Percentiles rank a stretch among this genome's conserved stretches.
Evolutionary conservation across 2,329 filamentous ascomycete genomes (phyloP).

Genomic region (Hypoxylon sp.): DNA sequence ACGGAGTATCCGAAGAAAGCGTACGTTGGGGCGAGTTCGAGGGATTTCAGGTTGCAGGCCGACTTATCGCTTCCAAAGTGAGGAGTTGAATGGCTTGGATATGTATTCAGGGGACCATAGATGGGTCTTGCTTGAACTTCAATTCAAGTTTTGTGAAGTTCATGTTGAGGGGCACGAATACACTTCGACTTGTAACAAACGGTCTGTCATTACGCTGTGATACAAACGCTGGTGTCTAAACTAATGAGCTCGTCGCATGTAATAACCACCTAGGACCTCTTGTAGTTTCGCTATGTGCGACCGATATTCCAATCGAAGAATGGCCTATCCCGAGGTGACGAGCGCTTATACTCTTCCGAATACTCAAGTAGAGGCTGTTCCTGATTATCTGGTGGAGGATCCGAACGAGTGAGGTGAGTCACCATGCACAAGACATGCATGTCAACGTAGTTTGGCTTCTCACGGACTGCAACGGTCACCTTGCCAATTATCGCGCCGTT

Average conservation of each 20-base stretch:
- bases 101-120: background rate
- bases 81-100: background rate
- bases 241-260: background rate
- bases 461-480: constrained; percentile 5
- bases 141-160: background rate
- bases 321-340: background rate
- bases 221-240: constrained; percentile 2
- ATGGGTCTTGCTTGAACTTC: too few relatives aligned
- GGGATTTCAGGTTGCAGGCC: constrained; percentile 44
- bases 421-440: constrained; percentile 16
- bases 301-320: background rate
- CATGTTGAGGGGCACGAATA: background rate
- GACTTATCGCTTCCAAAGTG: constrained; percentile 26
- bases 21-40: constrained; percentile 64
- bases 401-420: constrained; percentile 15
- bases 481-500: constrained; percentile 11
- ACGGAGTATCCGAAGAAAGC: constrained; percentile 64
- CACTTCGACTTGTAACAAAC: background rate
- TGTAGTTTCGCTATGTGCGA: background rate
- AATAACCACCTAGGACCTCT: background rate
- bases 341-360: background rate
- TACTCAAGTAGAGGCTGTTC: background rate
- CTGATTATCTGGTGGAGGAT: background rate
- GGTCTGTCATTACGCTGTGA: background rate
- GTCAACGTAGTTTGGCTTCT: background rate